A percentile compares a stretch with the other conserved stretches of the same genome.
Evolutionary conservation across 768 basidiomycete species (phyloP).

Genomic region (Podaxis rugospora): DNA sequence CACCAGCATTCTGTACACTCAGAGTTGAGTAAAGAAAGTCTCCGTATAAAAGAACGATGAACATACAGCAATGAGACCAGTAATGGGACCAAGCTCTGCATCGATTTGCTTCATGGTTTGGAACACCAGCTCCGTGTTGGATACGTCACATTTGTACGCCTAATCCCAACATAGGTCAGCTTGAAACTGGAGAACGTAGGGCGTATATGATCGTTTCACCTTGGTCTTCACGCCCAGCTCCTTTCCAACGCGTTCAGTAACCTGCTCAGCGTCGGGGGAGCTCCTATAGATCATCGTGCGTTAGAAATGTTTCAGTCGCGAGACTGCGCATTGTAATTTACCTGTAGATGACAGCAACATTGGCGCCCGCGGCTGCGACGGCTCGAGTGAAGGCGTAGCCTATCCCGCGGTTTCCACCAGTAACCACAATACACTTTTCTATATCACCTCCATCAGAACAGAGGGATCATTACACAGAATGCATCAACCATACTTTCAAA

Average conservation of each 20-base stretch:
- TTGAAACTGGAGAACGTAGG: not conserved
- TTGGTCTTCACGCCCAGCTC: constrained; percentile 39
- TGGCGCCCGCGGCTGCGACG: constrained; percentile 49
- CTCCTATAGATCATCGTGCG: constrained; percentile 26
- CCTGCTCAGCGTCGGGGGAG: constrained; percentile 42
- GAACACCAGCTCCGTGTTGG: constrained; percentile 37
- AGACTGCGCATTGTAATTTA: constrained; percentile 6
- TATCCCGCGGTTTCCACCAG: constrained; percentile 61
- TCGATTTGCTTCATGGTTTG: constrained; percentile 45
- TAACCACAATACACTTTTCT: constrained; percentile 51
- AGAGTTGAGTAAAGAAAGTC: not conserved
- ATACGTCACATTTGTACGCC: constrained; percentile 64
- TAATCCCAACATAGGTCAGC: constrained; percentile 13
- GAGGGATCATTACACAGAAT: too few relatives aligned
- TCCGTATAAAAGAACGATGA: not conserved
- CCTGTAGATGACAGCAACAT: constrained; percentile 63
- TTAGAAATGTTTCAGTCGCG: not conserved
- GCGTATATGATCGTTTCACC: constrained; percentile 37
- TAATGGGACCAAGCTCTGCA: constrained; percentile 41
- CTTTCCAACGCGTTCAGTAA: constrained; percentile 41
- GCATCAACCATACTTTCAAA: not conserved
- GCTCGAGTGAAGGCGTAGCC: constrained; percentile 51
- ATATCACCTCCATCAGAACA: not conserved
- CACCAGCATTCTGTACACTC: constrained; percentile 48
- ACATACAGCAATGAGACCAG: constrained; percentile 52